A percentile compares a stretch with the other conserved stretches of the same genome.
Conservation (phyloP, 345 rosid species). For the Arabidopsis arenosa region DNA sequence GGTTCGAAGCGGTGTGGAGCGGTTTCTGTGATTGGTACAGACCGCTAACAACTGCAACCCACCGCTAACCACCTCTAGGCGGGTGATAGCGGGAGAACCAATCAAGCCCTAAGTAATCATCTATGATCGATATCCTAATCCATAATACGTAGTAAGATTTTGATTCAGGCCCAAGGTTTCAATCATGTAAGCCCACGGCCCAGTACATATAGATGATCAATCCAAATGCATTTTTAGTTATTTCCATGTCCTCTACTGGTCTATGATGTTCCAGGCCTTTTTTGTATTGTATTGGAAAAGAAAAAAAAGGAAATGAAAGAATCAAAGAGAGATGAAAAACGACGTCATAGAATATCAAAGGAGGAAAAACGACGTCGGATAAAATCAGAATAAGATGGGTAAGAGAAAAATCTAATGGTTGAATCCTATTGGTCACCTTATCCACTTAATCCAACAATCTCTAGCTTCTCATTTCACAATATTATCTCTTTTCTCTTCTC, state of each 20-base stretch:
- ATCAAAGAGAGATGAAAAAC: background rate
- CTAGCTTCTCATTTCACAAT: conserved; percentile 41
- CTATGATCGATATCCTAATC: no score
- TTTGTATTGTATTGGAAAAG: background rate
- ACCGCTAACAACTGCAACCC: no score
- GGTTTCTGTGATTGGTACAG: no score
- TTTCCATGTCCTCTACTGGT: background rate
- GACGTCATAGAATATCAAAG: conserved; percentile 10
- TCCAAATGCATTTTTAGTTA: background rate
- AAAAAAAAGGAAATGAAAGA: background rate
- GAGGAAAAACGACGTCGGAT: conserved; percentile 26
- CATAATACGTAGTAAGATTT: background rate
- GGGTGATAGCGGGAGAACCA: no score
- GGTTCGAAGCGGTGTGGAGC: no score
- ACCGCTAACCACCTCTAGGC: no score
- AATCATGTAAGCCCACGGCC: background rate
- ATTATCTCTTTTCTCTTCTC: conserved; percentile 34
- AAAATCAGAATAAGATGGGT: conserved; percentile 24
- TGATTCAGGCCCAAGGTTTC: background rate
- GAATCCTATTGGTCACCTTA: conserved; percentile 48
- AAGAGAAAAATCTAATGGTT: conserved; percentile 44
- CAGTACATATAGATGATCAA: background rate
- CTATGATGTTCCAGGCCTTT: background rate
- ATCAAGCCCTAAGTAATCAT: no score
- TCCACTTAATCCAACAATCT: conserved; percentile 42